Evolutionary conservation across 2,329 filamentous ascomycete genomes (phyloP), one percentile per base, ranked within the genome.

Genomic region (Fusarium globosum): DNA sequence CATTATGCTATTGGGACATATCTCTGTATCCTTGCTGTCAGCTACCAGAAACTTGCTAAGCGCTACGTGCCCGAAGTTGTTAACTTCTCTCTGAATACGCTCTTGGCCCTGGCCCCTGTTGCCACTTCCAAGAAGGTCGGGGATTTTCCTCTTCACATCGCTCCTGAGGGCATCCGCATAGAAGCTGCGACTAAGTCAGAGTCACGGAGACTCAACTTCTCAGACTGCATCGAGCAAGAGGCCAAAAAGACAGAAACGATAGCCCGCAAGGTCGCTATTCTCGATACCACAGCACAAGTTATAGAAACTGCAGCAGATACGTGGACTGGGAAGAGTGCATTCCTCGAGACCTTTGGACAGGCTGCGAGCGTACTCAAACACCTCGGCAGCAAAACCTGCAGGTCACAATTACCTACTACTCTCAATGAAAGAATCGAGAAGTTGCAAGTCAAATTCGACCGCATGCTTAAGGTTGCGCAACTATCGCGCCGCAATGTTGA

Each of bases 61-160:
- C 89, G 96, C 77, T 97, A 96, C 82, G 88, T 98, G 52, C 96
- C 96, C 0, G 96, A 99, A 82, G 88, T 95, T 38, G 86, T 97
- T 76, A 94, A 94, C 80, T 98, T 95, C 80, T 88, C 90, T 33
- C 83, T 94, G 49, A 95, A 96, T 80, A 92, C 92, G 1, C 83
- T 98, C 26, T 88, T 86, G 72, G 87, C 89, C 15, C 85, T 96
- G 35, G 87, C 90, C n/a, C 92, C 92, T 3, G 79, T 81, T 18
- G 86, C 88, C 52, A 76, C 86, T 6, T 79, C 82, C 15, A 82
- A 83, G 15, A 77, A 80, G n/a, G 80, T 88, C 4, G 89, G 88
- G 7, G 83, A 82, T 68, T 93, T 93, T 78, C 91, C 92, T 3
- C 79, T 89, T 36, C 91, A 93, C 72, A 85, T 88, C 55, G 86